Evolutionary conservation across 2,329 filamentous ascomycete species (phyloP).

Genomic region (Aspergillus novoparasiticus): DNA sequence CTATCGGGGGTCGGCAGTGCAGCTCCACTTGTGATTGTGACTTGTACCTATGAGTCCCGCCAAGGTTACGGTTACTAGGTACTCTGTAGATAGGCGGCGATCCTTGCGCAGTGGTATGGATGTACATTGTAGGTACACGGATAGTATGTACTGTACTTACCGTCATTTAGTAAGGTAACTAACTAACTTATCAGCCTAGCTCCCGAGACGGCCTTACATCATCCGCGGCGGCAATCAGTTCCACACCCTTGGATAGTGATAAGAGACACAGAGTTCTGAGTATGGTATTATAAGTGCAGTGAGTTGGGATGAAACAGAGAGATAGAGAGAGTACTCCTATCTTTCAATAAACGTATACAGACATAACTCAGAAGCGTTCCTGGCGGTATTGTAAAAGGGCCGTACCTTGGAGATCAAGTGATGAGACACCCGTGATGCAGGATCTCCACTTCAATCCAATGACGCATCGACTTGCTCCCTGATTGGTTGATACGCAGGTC

Average conservation of each 20-base stretch:
- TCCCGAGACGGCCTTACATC: constrained; percentile 15
- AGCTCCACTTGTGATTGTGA: background rate
- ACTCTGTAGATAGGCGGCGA: background rate
- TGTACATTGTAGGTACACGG: too few relatives aligned
- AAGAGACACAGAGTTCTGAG: too few relatives aligned
- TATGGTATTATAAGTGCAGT: too few relatives aligned
- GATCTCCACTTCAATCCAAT: constrained; percentile 17
- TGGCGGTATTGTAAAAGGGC: background rate
- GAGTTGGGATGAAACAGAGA: too few relatives aligned
- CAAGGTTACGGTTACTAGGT: background rate
- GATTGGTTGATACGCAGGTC: constrained; percentile 23
- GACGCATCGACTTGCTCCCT: constrained; percentile 23
- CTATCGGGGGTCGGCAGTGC: background rate
- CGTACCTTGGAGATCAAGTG: constrained; percentile 14
- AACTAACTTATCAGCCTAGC: background rate
- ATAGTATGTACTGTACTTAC: background rate
- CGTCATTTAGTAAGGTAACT: background rate
- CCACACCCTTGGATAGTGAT: too few relatives aligned
- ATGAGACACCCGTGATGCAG: constrained; percentile 20
- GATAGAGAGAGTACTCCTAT: too few relatives aligned
- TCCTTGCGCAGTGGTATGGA: background rate
- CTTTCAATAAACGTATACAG: background rate
- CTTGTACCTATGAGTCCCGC: background rate
- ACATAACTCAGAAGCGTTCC: background rate
- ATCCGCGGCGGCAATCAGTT: constrained; percentile 3